These are phyloP conservation scores for Fusarium sp. DNA, from an alignment of 2,329 filamentous ascomycete species.

Conservation along the genomic window DNA sequence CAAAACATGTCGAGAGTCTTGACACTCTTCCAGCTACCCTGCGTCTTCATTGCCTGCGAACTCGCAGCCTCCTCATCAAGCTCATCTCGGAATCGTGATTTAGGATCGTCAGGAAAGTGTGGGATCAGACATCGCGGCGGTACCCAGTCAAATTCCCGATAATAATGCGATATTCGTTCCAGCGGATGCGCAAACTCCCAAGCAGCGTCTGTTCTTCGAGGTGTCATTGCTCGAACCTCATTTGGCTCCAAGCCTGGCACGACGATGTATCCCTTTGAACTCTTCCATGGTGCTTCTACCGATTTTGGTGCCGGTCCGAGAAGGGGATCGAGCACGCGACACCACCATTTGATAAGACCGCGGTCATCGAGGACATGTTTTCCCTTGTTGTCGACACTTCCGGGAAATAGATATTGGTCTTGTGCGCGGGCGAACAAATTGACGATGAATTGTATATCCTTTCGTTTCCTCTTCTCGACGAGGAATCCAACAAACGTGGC, in stretches of 20 bases:
- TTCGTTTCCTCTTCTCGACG: conserved; percentile 70
- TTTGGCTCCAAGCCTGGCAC: conserved; percentile 86
- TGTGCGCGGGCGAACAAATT: conserved; percentile 93
- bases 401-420: conserved; percentile 92
- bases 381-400: conserved; percentile 80
- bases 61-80: conserved; percentile 82
- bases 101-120: conserved; percentile 93
- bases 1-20: conserved; percentile 90
- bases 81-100: conserved; percentile 87
- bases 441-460: conserved; percentile 74
- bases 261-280: conserved; percentile 79
- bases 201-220: conserved; percentile 57
- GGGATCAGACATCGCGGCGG: conserved; percentile 87
- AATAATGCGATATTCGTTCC: conserved; percentile 68
- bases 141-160: conserved; percentile 64
- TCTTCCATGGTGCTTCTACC: conserved; percentile 49
- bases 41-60: conserved; percentile 60
- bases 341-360: conserved; percentile 96
- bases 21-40: conserved; percentile 83
- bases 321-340: conserved; percentile 81
- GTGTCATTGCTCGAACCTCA: conserved; percentile 82
- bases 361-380: conserved; percentile 95
- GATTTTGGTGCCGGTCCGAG: conserved; percentile 57
- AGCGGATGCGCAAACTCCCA: conserved; percentile 80
- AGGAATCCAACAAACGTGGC: conserved; percentile 80